Percentiles rank a stretch among this genome's conserved stretches.
These are phyloP conservation scores for Vigna angularis DNA, from an alignment of 306 rosid genomes.

Conservation along the genomic window DNA sequence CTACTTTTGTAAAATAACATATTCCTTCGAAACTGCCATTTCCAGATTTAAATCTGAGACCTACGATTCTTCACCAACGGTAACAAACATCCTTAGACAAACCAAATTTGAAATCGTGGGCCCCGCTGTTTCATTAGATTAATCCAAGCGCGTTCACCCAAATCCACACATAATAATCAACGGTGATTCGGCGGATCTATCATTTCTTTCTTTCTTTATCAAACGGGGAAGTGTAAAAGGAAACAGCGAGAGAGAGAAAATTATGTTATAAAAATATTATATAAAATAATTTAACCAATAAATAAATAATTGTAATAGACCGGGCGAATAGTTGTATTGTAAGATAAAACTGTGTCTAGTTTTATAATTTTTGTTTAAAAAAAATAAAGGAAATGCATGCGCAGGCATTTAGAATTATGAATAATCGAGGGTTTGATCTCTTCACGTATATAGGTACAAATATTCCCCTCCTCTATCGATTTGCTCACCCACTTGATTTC, in stretches of 20 bases:
- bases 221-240: neutral
- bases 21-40: slow-evolving; percentile 32
- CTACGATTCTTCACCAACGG: slow-evolving; percentile 49
- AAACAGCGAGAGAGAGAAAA: neutral
- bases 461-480: neutral
- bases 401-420: neutral
- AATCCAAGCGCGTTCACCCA: slow-evolving; percentile 36
- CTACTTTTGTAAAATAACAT: neutral
- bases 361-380: too few species aligned
- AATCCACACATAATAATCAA: slow-evolving; percentile 3
- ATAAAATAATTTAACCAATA: neutral
- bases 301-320: neutral
- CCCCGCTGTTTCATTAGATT: slow-evolving; percentile 31
- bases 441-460: neutral
- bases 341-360: too few species aligned
- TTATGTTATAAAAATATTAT: neutral
- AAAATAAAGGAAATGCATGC: neutral
- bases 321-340: too few species aligned
- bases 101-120: slow-evolving; percentile 50
- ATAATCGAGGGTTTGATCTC: neutral
- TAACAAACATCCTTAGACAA: slow-evolving; percentile 25
- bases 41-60: slow-evolving; percentile 49
- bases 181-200: slow-evolving; percentile 41
- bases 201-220: neutral
- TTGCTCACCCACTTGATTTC: neutral